Evolutionary conservation across 1,139 yeast species (phyloP), one percentile per base, ranked within the genome.

Genomic region (Pichia sp.): DNA sequence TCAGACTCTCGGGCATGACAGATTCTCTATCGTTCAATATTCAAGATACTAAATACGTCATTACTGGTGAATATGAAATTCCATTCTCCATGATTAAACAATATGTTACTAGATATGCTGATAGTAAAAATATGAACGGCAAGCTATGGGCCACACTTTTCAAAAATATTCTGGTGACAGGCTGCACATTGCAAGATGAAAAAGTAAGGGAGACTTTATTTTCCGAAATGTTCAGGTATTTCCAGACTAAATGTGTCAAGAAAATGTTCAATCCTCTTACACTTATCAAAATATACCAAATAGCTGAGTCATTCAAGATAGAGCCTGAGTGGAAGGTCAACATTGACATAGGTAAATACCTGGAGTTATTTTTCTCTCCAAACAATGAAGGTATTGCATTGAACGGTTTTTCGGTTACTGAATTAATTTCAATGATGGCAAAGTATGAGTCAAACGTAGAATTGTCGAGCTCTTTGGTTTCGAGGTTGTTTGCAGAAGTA

Each of bases 401-500:
- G 10, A 12, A 10, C 5, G 41, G 36, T 34, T 22, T n/a, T 26
- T 36, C 51, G 12, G 21, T 48, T 13, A 5, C 19, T 2, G 47
- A 41, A 28, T 26, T 30, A 1, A 8, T 49, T 13, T 13, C 16
- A 9, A 7, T 26, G 4, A 9, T 53, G 3, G 19, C 48, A 1
- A 53, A 42, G 28, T 53, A 42, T 31, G 54, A 53, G 41, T 45
- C 42, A 1, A 37, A 48, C n/a, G 16, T 53, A 2, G 44, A 42
- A 28, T 4, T 48, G 5, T 18, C 45, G 13, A 25, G n/a, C 3
- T 18, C 26, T 10, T 7, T 42, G 3, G 22, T 43, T 23, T 36
- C 28, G 5, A 42, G 9, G 21, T 6, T 48, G 3, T 52, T 52
- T 23, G 31, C 41, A 25, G 3, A 21, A n/a, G 36, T 48, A 2